Base-by-base conservation (phyloP, 768 basidiomycete species). In the Naganishia friedmannii region DNA sequence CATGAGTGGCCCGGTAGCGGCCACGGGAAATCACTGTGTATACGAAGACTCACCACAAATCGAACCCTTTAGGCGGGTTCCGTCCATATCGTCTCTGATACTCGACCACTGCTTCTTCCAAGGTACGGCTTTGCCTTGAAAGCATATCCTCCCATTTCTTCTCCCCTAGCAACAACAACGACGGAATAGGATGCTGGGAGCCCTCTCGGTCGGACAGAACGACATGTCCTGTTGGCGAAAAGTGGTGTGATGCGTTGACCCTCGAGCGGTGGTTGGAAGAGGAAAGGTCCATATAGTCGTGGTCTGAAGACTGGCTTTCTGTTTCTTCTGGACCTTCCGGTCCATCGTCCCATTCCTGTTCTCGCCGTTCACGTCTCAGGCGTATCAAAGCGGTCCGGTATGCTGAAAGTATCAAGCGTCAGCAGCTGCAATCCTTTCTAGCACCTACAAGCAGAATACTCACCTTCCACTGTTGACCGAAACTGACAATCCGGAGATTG, bases 41-140 rank as follows among this genome's bases (percentile, higher is more conserved):
- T n/a, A 68, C 21, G 45, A 9, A 13, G 8, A 77, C 76, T 75
- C 74, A 73, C 81, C 81, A 82, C 19, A 74, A 53, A 69, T 83
- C 82, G 56, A 82, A 83, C 0, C 83, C 83, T 72, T 75, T 81
- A 9, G 83, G 83, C 21, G 83, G 83, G 21, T 68, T 66, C 12
- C 83, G 69, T 19, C 79, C 80, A 68, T 83, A 79, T 48, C 83
- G 55, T 66, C 78, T 73, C 34, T 70, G 74, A 70, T 83, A 83
- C 71, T 83, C 82, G 29, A 13, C 53, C 0, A 82, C 80, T 0
- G 82, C 82, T 69, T 82, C 75, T 9, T 66, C 74, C 4, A 82
- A 73, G 9, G 77, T 81, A 39, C 67, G 53, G 26, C 80, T 81
- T 75, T 82, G 82, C 56, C 82, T 57, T 4, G 65, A 73, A 26